phyloP scores from a whole-genome alignment of 768 basidiomycete genomes.

The Tubosaeta sp. region DNA sequence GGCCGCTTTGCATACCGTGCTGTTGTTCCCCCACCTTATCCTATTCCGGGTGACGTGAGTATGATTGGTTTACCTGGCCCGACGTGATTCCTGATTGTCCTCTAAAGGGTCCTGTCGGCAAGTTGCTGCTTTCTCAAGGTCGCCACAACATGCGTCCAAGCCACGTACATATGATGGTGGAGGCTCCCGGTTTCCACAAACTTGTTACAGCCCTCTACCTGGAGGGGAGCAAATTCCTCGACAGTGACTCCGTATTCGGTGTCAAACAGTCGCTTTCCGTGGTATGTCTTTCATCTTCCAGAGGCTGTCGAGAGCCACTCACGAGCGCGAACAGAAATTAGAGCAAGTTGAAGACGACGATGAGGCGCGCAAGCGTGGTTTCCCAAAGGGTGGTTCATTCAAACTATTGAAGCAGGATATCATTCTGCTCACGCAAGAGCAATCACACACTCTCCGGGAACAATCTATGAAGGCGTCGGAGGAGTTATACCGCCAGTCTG shows the following conservation, averaged over 20 bases:
- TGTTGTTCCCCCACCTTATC: slow-evolving; percentile 62
- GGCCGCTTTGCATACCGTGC: slow-evolving; percentile 70
- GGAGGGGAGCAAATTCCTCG: slow-evolving; percentile 60
- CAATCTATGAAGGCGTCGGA: slow-evolving; percentile 13
- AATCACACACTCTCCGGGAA: slow-evolving; percentile 32
- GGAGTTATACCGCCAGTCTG: neutral
- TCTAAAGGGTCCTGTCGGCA: slow-evolving; percentile 63
- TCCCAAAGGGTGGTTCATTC: slow-evolving; percentile 43
- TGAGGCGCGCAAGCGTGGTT: slow-evolving; percentile 50
- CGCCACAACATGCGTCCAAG: slow-evolving; percentile 78
- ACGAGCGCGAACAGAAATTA: slow-evolving; percentile 38
- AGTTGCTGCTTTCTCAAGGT: slow-evolving; percentile 48
- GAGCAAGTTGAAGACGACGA: slow-evolving; percentile 49
- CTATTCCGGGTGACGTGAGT: slow-evolving; percentile 68
- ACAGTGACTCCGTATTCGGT: slow-evolving; percentile 77
- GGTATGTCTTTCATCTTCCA: slow-evolving; percentile 39
- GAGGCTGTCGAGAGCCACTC: neutral
- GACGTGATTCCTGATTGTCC: slow-evolving; percentile 5
- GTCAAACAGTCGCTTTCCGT: slow-evolving; percentile 76
- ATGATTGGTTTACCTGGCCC: slow-evolving; percentile 1
- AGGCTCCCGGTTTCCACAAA: slow-evolving; percentile 68
- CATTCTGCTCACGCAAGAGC: slow-evolving; percentile 39
- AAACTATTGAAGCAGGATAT: slow-evolving; percentile 46
- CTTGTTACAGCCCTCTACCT: slow-evolving; percentile 74
- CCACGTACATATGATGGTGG: slow-evolving; percentile 72